Evolutionary conservation across 139 green algal genomes (phyloP), one percentile per base, ranked within the genome.

Genomic region (Pedinophyceae sp.): DNA sequence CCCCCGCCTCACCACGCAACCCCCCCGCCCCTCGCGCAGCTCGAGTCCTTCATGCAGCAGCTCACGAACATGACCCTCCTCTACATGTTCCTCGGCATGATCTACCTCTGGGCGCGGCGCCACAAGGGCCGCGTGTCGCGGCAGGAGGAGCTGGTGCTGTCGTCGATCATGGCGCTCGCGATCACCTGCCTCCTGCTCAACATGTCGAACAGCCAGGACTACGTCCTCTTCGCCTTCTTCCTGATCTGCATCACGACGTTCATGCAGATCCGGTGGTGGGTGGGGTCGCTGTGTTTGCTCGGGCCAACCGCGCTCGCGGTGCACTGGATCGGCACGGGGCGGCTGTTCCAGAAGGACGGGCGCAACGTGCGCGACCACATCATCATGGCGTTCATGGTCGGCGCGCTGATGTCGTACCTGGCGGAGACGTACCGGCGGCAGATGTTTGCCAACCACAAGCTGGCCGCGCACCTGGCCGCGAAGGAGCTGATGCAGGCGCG

Each of bases 241-340:
- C 70, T 91, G 38, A 87, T 87, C 30, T 85, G 75, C 68, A 80
- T 75, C 30, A 70, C 67, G 43, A 77, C 71, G 15, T 76, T 89
- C 23, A 57, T 91, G 4, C 82, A 85, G 48, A 67, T 86, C 24
- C 67, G 77, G 19, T 87, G 78, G 76, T 64, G 59, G 10, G 38
- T 61, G 3, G 60, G 66, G 47, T 43, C 60, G 5, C 0, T 45
- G 4, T 23, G 24, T 16, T 52, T 66, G 50, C 51, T 74, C 55
- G 27, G 18, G 48, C 62, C 62, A 1, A 24, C 49, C 7, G 30
- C 28, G 5, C 16, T 68, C 4, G 27, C 38, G 2, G 27, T 26
- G 18, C n/a, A n/a, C n/a, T n/a, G n/a, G n/a, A n/a, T n/a, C n/a
- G n/a, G n/a, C n/a, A n/a, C n/a, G n/a, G n/a, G n/a, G n/a, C n/a